These are phyloP conservation scores for Leccinum pellstonianum DNA, from an alignment of 768 basidiomycete genomes.

Conservation along the genomic window DNA sequence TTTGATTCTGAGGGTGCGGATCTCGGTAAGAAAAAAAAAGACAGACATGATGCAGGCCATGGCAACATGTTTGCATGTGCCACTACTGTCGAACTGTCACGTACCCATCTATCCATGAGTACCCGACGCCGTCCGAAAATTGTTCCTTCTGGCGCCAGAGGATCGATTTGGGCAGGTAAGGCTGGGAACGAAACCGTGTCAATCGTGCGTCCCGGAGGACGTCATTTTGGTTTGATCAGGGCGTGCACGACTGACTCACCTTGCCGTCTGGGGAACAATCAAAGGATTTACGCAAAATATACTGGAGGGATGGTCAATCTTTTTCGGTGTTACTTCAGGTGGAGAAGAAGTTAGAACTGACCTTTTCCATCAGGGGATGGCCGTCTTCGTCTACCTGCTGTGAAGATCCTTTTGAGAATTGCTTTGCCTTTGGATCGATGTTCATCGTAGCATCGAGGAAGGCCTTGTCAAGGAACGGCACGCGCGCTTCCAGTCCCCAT, in stretches of 20 bases:
- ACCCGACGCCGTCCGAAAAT: slow-evolving; percentile 98
- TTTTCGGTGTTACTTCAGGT: slow-evolving; percentile 5
- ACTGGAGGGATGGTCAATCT: slow-evolving; percentile 44
- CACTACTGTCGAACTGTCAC: slow-evolving; percentile 15
- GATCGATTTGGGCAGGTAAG: slow-evolving; percentile 91
- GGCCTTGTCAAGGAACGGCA: slow-evolving; percentile 96
- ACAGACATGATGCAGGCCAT: background rate
- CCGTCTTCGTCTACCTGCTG: slow-evolving; percentile 85
- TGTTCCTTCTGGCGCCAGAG: slow-evolving; percentile 99
- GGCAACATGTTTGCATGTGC: background rate
- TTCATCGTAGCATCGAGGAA: slow-evolving; percentile 96
- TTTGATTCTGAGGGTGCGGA: slow-evolving; percentile 67
- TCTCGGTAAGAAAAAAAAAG: background rate
- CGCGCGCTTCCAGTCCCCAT: slow-evolving; percentile 98
- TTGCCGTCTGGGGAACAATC: slow-evolving; percentile 81
- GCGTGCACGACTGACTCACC: slow-evolving; percentile 32
- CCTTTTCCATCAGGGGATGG: slow-evolving; percentile 94
- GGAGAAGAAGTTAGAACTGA: slow-evolving; percentile 27
- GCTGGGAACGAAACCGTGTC: slow-evolving; percentile 39
- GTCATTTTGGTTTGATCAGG: background rate
- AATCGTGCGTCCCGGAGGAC: background rate
- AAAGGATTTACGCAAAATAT: slow-evolving; percentile 95
- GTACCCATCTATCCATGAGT: slow-evolving; percentile 98
- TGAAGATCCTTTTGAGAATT: slow-evolving; percentile 76
- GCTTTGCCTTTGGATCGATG: slow-evolving; percentile 82